Base-by-base conservation (phyloP, 2,329 filamentous ascomycete species). In the Tricladium varicosporioides region DNA sequence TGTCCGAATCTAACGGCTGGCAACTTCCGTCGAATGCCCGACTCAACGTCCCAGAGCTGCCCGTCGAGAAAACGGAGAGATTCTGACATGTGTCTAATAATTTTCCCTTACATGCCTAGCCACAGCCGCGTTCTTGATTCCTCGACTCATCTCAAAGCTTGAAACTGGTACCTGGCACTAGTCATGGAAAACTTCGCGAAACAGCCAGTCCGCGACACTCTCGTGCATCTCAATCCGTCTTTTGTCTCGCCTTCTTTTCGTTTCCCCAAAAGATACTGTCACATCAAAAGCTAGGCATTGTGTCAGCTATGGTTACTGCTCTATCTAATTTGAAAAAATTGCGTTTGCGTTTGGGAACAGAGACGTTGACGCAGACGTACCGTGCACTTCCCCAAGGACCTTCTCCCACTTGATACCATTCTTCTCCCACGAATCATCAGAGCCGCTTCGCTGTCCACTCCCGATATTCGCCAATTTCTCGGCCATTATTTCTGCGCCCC, bases 341-440 rank as follows among this genome's bases (percentile, higher is more conserved):
- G 22, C 22, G 22, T 27, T 27, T 27, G 22, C 22, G 22, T 27
- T 27, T 27, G 22, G 22, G 22, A 27, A 7, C 22, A 7, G 22
- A 27, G 22, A 27, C 22, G 22, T 27, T 27, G 22, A 27, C 4
- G 22, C 22, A 15, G 15, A 56, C 58, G 36, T 59, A 63, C 63
- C 61, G 53, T 66, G 61, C 22, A 56, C 50, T 43, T 63, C 59
- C 1, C 60, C 59, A 9, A 62, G 11, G 40, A 64, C 36, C 27
- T 62, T 65, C 45, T 65, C 62, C 65, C 63, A 67, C 46, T 58
- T 66, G 11, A 67, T 56, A 15, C 64, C 61, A 36, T 67, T 63
- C 54, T 55, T 53, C 48, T 62, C 54, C 62, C 62, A 64, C 3
- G 32, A 31, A 19, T 33, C 45, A 16, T 63, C 51, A 36, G 48